phyloP scores from a whole-genome alignment of 371 early-diverging fungal species.

The Rhizopus sp. region DNA sequence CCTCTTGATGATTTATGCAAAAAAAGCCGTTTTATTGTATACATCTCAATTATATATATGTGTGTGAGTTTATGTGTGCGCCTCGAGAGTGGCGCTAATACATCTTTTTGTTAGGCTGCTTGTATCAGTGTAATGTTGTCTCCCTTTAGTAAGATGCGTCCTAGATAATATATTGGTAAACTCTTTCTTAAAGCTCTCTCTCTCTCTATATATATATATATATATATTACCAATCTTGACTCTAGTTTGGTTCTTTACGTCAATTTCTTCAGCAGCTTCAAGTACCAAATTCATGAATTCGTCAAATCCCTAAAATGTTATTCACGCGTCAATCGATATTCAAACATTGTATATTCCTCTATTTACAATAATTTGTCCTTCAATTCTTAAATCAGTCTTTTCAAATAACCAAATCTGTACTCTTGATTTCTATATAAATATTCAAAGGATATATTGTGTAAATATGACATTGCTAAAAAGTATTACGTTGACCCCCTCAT shows the following conservation, averaged over 20 bases:
- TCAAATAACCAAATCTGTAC: constrained; percentile 95
- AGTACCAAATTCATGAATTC: constrained; percentile 97
- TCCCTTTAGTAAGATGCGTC: constrained; percentile 32
- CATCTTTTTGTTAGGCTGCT: constrained; percentile 19
- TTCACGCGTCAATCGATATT: constrained; percentile 2
- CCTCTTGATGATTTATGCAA: background rate
- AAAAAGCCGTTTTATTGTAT: background rate
- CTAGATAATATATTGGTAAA: constrained; percentile 6
- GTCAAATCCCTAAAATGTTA: constrained; percentile 84
- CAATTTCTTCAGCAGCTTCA: constrained; percentile 86
- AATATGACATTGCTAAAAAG: background rate
- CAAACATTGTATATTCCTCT: background rate
- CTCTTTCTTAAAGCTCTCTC: too few relatives aligned
- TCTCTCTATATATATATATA: too few relatives aligned
- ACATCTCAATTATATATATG: background rate
- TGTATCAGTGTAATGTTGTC: constrained; percentile 36
- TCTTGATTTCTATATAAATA: constrained; percentile 68
- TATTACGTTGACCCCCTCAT: background rate
- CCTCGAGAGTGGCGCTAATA: too few relatives aligned
- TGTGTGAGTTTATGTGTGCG: background rate
- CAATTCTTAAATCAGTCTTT: constrained; percentile 83
- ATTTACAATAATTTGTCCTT: constrained; percentile 86
- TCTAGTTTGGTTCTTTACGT: constrained; percentile 75
- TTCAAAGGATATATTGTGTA: too few relatives aligned
- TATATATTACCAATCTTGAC: constrained; percentile 51